Conservation (phyloP, 1,284 basidiomycete species). For the Moesziomyces antarcticus region DNA sequence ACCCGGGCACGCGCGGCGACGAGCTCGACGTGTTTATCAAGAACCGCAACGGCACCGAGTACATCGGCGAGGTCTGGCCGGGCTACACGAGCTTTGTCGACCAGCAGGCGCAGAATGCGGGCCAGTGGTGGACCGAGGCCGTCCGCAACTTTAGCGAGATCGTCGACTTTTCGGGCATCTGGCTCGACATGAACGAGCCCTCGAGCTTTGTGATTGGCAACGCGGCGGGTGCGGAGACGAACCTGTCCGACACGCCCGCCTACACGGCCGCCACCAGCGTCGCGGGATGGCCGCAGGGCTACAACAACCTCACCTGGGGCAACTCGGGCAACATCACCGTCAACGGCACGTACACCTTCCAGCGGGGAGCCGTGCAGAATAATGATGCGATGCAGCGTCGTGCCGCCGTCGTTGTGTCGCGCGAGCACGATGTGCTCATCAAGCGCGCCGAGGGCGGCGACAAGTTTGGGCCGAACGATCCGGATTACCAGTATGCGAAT, state of each 20-base stretch:
- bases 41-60: slow-evolving; percentile 70
- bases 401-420: not conserved
- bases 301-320: slow-evolving; percentile 75
- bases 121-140: slow-evolving; percentile 52
- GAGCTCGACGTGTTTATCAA: slow-evolving; percentile 56
- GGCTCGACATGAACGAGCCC: slow-evolving; percentile 61
- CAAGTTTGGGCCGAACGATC: slow-evolving; percentile 24
- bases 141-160: slow-evolving; percentile 48
- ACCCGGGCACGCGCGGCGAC: slow-evolving; percentile 44
- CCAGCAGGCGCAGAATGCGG: slow-evolving; percentile 36
- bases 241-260: slow-evolving; percentile 62
- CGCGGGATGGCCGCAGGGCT: slow-evolving; percentile 70
- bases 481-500: slow-evolving; percentile 44
- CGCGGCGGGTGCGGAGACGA: slow-evolving; percentile 70
- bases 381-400: slow-evolving; percentile 29
- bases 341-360: slow-evolving; percentile 70
- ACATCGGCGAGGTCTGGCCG: slow-evolving; percentile 73
- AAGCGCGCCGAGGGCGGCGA: slow-evolving; percentile 13
- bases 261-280: slow-evolving; percentile 47
- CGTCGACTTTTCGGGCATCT: slow-evolving; percentile 52
- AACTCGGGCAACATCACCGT: slow-evolving; percentile 78
- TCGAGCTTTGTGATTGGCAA: slow-evolving; percentile 40
- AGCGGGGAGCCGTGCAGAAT: slow-evolving; percentile 29
- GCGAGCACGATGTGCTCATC: slow-evolving; percentile 7
- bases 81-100: slow-evolving; percentile 46